phyloP scores from a whole-genome alignment of 352 stramenopile genomes.

The Phytophthora pseudosyringae region DNA sequence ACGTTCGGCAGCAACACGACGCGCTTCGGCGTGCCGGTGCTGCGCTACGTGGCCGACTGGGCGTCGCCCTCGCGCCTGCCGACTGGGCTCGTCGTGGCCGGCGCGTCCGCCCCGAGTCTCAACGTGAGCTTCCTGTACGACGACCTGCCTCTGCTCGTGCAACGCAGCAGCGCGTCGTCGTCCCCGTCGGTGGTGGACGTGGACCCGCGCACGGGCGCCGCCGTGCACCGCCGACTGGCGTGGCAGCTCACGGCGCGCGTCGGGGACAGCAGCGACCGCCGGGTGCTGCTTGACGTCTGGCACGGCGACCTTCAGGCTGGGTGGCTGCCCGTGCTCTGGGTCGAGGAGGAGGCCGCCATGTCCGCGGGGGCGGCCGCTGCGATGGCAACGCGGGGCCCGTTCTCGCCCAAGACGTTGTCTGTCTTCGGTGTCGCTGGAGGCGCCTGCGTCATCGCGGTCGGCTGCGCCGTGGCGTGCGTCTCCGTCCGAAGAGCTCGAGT shows the following conservation, averaged over 20 bases:
- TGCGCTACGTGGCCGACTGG: constrained; percentile 62
- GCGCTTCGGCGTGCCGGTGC: constrained; percentile 52
- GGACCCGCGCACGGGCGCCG: constrained; percentile 51
- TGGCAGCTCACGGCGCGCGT: constrained; percentile 56
- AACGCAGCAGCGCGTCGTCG: constrained; percentile 20
- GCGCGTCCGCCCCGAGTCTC: constrained; percentile 19
- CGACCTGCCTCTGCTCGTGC: constrained; percentile 47
- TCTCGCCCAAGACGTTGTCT: constrained; percentile 25
- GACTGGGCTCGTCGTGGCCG: constrained; percentile 36
- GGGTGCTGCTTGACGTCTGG: constrained; percentile 43
- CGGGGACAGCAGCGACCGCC: constrained; percentile 1
- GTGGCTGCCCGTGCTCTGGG: constrained; percentile 58
- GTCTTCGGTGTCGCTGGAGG: constrained; percentile 15
- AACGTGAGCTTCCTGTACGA: constrained; percentile 60
- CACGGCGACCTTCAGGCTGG: constrained; percentile 29
- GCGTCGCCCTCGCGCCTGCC: constrained; percentile 41
- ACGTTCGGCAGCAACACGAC: constrained; percentile 53
- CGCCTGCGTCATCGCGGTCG: constrained; percentile 19
- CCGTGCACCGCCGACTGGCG: constrained; percentile 53
- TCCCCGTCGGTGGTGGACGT: constrained; percentile 47
- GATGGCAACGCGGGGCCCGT: constrained; percentile 10
- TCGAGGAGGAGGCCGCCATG: constrained; percentile 54
- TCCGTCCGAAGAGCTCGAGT: constrained; percentile 25
- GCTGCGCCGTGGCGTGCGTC: constrained; percentile 20
- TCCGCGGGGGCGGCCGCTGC: constrained; percentile 26